phyloP scores from a whole-genome alignment of 441 rosid species.

The Populus tomentosa region DNA sequence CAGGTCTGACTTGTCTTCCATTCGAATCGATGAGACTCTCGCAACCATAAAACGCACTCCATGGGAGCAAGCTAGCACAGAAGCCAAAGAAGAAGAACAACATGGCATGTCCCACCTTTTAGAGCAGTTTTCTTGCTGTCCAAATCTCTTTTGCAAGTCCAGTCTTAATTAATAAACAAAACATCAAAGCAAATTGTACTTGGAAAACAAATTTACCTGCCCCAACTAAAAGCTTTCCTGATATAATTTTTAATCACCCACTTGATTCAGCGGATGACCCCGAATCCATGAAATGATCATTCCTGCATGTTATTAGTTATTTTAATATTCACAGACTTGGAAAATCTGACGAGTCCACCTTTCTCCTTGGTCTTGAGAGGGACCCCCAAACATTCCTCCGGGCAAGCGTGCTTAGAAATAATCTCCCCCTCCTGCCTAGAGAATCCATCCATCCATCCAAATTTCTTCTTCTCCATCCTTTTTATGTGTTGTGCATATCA shows the following conservation, averaged over 20 bases:
- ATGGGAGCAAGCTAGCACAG: not conserved
- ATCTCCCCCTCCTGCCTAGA: slow-evolving; percentile 14
- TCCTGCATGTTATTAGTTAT: not conserved
- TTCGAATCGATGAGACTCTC: slow-evolving; percentile 2
- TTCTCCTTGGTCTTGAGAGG: not conserved
- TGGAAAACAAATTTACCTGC: slow-evolving; percentile 43
- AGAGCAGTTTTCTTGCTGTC: not conserved
- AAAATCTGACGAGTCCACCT: slow-evolving; percentile 4
- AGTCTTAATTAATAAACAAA: not conserved
- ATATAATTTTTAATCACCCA: slow-evolving; percentile 21
- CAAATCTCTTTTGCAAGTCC: not conserved
- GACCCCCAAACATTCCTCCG: slow-evolving; percentile 26
- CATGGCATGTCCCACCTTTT: not conserved
- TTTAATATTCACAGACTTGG: slow-evolving; percentile 13
- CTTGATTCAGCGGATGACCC: slow-evolving; percentile 20
- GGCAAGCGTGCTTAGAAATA: slow-evolving; percentile 22
- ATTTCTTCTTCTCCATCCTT: not conserved
- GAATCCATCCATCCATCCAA: slow-evolving; percentile 4
- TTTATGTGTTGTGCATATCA: not conserved
- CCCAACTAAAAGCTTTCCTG: slow-evolving; percentile 46
- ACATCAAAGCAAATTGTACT: slow-evolving; percentile 20
- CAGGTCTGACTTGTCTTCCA: not conserved
- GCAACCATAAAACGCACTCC: slow-evolving; percentile 9
- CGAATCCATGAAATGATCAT: slow-evolving; percentile 10
- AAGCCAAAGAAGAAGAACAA: not conserved